phyloP scores from a whole-genome alignment of 2,329 filamentous ascomycete genomes.

The Sporothrix brasiliensis region DNA sequence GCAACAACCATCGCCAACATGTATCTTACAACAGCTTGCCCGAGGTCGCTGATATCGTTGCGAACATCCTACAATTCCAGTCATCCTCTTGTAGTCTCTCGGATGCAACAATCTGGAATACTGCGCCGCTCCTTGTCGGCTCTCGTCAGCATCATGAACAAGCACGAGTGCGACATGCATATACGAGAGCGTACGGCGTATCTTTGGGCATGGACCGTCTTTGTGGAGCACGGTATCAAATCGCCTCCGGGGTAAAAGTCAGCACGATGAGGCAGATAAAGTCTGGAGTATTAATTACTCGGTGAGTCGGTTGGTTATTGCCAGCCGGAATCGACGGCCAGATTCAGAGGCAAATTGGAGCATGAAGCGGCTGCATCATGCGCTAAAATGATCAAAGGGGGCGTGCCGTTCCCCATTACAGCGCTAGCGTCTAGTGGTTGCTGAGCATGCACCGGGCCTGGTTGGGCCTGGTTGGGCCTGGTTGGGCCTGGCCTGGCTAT shows the following conservation, averaged over 20 bases:
- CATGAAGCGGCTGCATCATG: no score
- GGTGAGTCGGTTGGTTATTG: not conserved
- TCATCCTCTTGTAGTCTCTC: not conserved
- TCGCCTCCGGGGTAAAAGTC: constrained; percentile 2
- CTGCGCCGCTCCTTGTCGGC: not conserved
- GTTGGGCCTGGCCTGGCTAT: not conserved
- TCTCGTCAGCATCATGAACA: not conserved
- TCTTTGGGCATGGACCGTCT: constrained; percentile 1
- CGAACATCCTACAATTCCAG: not conserved
- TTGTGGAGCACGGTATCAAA: not conserved
- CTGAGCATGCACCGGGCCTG: not conserved
- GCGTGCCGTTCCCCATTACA: not conserved
- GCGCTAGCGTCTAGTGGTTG: constrained; percentile 21
- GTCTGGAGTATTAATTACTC: not conserved
- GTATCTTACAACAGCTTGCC: not conserved
- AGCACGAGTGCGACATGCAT: not conserved
- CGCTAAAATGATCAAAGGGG: not conserved
- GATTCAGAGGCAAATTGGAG: not conserved
- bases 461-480: not conserved
- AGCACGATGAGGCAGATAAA: constrained; percentile 1
- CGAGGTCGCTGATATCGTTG: not conserved
- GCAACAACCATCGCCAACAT: not conserved
- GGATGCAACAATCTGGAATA: not conserved
- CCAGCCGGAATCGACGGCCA: constrained; percentile 10
- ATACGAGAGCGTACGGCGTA: not conserved